Conservation (phyloP, 179 eudicot genomes). For the Sideroxylon spinosum region DNA sequence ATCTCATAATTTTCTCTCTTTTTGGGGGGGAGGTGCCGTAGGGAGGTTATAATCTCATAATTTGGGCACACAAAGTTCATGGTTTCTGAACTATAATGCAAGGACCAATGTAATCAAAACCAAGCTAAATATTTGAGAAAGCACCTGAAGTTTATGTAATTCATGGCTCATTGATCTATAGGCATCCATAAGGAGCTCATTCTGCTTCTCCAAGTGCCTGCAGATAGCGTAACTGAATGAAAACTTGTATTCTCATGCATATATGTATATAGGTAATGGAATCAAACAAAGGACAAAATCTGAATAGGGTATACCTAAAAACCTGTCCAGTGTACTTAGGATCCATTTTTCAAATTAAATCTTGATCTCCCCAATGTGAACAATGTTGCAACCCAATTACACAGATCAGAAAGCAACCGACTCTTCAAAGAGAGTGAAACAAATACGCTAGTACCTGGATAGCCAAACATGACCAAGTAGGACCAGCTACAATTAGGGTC, state of each 20-base stretch:
- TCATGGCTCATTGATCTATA: conserved; percentile 62
- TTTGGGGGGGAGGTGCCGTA: too few species aligned
- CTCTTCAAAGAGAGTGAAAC: background rate
- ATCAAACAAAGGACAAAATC: background rate
- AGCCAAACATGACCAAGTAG: too few species aligned
- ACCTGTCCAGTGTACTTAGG: conserved; percentile 32
- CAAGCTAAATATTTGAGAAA: background rate
- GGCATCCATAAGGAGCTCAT: conserved; percentile 51
- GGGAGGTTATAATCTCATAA: too few species aligned
- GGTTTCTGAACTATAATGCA: too few species aligned
- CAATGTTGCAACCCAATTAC: background rate
- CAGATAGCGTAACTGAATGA: conserved; percentile 9
- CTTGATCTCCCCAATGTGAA: background rate
- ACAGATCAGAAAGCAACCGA: background rate
- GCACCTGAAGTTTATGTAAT: conserved; percentile 66
- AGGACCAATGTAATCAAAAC: background rate
- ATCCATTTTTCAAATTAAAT: conserved; percentile 24
- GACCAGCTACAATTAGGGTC: too few species aligned
- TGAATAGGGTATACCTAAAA: conserved; percentile 19
- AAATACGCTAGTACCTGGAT: too few species aligned
- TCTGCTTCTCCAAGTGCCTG: conserved; percentile 80
- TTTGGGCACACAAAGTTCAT: too few species aligned
- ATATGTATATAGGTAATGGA: background rate
- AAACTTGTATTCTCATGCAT: background rate
- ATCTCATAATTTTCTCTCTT: too few species aligned